A percentile compares a stretch with the other conserved stretches of the same genome.
These are phyloP conservation scores for Sonneratia alba DNA, from an alignment of 345 rosid genomes.

Conservation along the genomic window DNA sequence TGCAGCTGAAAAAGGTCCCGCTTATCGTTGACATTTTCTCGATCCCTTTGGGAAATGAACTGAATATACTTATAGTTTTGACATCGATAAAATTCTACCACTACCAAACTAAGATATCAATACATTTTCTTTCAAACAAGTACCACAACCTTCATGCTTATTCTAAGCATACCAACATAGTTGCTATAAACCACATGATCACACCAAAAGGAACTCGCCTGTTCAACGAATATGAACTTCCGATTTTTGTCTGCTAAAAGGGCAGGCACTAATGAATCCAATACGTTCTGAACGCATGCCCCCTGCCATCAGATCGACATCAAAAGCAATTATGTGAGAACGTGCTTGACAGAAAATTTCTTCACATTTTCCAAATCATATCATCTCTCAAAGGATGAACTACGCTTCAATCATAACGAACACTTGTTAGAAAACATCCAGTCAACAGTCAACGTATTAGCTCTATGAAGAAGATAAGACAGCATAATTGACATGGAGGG, in stretches of 20 bases:
- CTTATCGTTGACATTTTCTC: neutral
- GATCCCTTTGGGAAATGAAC: neutral
- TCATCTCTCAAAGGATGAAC: too few species aligned
- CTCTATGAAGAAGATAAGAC: neutral
- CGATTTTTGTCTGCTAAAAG: conserved; percentile 82
- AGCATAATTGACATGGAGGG: neutral
- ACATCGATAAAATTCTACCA: neutral
- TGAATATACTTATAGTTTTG: too few species aligned
- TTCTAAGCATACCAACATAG: neutral
- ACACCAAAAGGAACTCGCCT: conserved; percentile 32
- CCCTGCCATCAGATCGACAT: conserved; percentile 31
- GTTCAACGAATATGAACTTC: conserved; percentile 78
- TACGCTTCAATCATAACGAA: too few species aligned
- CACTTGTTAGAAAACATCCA: too few species aligned
- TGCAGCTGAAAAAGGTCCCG: neutral
- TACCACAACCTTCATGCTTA: neutral
- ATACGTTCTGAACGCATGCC: conserved; percentile 87
- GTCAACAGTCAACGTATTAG: neutral
- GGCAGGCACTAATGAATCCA: conserved; percentile 90
- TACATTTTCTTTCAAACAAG: neutral
- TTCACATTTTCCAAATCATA: neutral
- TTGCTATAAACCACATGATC: conserved; percentile 1
- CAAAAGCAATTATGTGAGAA: neutral
- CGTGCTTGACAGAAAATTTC: neutral
- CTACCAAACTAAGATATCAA: neutral